Base-by-base conservation (phyloP, 306 rosid species). In the Potentilla sterilis region DNA sequence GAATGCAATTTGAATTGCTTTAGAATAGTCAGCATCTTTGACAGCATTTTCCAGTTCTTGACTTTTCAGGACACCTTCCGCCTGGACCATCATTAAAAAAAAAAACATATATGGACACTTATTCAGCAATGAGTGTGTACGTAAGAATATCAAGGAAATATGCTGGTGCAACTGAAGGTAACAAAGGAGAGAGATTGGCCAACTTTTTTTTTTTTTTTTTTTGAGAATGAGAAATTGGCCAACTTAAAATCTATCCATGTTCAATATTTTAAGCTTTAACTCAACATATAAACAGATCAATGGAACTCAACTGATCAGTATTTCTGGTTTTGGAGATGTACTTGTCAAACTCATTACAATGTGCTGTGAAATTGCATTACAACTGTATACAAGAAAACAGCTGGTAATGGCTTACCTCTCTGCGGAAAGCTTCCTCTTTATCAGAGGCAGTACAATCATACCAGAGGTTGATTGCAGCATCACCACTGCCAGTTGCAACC, bases 41-140 rank as follows among this genome's bases (percentile, higher is more conserved):
- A 95, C 78, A 43, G 98, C 98, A 90, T 95, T 95, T 81, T 95
- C 96, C 68, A 95, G 90, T 75, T 92, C 98, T 81, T 95, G 98
- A 48, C 89, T 96, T 85, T 87, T 95, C 86, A 95, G 75, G 84
- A 92, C 97, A 49, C 88, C 88, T 80, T 90, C 96, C 78, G 89
- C 97, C 98, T 95, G 89, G 81, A 85, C 83, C 80, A 81, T 72
- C 72, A 82, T 49, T n/a, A 10, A n/a, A n/a, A 19, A 19, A 3
- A 2, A 42, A 7, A 13, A 37, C 13, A 73, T 12, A 19, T 6
- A 44, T 18, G 28, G 14, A 42, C 64, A 35, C 14, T 34, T 32
- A 2, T 49, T 46, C 22, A 65, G 51, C 1, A n/a, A 40, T 9
- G 16, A 70, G n/a, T 22, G 57, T 57, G 67, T 28, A 22, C 1